Evolutionary conservation across 2,329 filamentous ascomycete genomes (phyloP), one percentile per base, ranked within the genome.

Genomic region (Sclerotinia borealis): DNA sequence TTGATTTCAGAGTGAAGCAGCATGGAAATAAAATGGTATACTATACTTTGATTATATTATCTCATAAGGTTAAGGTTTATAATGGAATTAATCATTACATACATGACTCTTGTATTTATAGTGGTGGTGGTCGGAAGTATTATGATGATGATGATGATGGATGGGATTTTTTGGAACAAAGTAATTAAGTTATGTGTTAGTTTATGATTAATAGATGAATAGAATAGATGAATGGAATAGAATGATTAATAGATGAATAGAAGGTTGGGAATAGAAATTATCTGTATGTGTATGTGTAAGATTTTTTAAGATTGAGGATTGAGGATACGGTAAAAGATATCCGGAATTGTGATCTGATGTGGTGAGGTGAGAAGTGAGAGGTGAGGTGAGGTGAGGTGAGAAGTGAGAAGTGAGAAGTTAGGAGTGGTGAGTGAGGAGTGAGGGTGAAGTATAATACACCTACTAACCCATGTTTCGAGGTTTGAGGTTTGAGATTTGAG

Each of bases 141-240:
- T 34, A 9, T 43, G 39, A 56, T 31, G 37, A 56, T 58, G 8
- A 58, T 22, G n/a, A n/a, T n/a, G n/a, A n/a, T n/a, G n/a, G n/a
- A n/a, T n/a, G n/a, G 54, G 13, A 36, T 58, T 58, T 52, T 51
- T 58, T 45, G 54, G 54, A 58, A 47, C 39, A 34, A 22, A 58
- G 13, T 58, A 45, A 36, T 45, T n/a, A n/a, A n/a, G n/a, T n/a
- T n/a, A n/a, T n/a, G n/a, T n/a, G 39, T 7, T 45, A 45, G 54
- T 36, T 58, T 58, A 58, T 58, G 9, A 25, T 47, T 51, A 51
- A 51, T 36, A 51, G 29, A 34, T 51, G 5, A 34, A n/a, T n/a
- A n/a, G n/a, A n/a, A n/a, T n/a, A n/a, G n/a, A n/a, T n/a, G n/a
- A n/a, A n/a, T n/a, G n/a, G n/a, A n/a, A n/a, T n/a, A n/a, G n/a